Evolutionary conservation across 2,329 filamentous ascomycete genomes (phyloP).

Genomic region (Diaporthe amygdali): DNA sequence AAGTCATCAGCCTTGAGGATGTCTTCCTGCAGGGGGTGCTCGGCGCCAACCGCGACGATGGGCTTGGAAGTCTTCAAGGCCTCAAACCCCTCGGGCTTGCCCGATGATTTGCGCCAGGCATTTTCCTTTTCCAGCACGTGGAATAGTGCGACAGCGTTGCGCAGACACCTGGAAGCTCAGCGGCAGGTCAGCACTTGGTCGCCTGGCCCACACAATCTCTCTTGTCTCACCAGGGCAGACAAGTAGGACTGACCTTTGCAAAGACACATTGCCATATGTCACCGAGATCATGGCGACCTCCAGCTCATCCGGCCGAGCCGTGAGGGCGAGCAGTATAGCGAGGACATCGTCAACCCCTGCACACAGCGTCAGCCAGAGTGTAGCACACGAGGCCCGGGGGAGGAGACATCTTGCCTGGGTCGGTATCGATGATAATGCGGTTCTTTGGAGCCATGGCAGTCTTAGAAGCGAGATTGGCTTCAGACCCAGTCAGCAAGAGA

Average conservation of each 20-base stretch:
- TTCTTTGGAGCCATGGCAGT: slow-evolving; percentile 67
- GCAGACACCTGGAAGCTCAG: slow-evolving; percentile 68
- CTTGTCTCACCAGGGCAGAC: slow-evolving; percentile 7
- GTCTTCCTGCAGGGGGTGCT: slow-evolving; percentile 84
- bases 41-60: slow-evolving; percentile 84
- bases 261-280: slow-evolving; percentile 92
- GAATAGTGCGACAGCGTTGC: slow-evolving; percentile 89
- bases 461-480: not conserved
- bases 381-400: not conserved
- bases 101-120: slow-evolving; percentile 76
- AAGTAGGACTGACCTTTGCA: slow-evolving; percentile 67
- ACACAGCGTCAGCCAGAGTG: slow-evolving; percentile 23
- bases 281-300: slow-evolving; percentile 86
- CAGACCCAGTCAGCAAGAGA: not conserved
- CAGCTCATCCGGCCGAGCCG: slow-evolving; percentile 80
- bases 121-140: slow-evolving; percentile 90
- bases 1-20: slow-evolving; percentile 84
- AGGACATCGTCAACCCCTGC: slow-evolving; percentile 88
- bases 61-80: slow-evolving; percentile 76
- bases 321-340: slow-evolving; percentile 85
- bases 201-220: not conserved
- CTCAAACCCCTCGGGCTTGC: slow-evolving; percentile 73
- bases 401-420: slow-evolving; percentile 66
- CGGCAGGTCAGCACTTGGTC: not conserved
- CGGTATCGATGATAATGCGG: slow-evolving; percentile 94